Base-by-base conservation (phyloP, 2,329 filamentous ascomycete species). In the Fusarium sp. region DNA sequence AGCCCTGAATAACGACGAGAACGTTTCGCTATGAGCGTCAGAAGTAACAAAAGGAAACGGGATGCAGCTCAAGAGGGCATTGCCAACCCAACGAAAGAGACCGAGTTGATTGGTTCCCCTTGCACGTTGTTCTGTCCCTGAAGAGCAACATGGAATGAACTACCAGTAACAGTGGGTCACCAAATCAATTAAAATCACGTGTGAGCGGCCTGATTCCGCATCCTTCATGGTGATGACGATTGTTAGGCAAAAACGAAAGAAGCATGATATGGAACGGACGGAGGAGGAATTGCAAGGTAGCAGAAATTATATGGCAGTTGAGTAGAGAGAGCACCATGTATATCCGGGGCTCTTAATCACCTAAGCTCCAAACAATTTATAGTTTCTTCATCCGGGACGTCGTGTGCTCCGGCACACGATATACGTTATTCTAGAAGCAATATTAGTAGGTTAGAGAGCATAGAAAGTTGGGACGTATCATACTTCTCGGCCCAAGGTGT, bases 401-500 rank as follows among this genome's bases (percentile, higher is more conserved):
- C 68, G n/a, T 61, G 51, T 31, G 63, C 61, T 44, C 16, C 26
- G 53, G 26, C 41, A 48, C 20, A 42, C 33, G 45, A 42, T 36
- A 36, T n/a, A 50, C 38, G 28, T 48, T 66, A 66, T 72, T 66
- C 71, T 74, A 33, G 7, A 33, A 18, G 15, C 16, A 38, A 54
- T n/a, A 45, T 74, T n/a, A 74, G 71, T n/a, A 22, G 15, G 16
- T 28, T 7, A 6, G n/a, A 12, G 7, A 15, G 44, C 26, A 30
- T 14, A n/a, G 10, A 20, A 5, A 31, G 12, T 7, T 18, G 16
- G 2, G n/a, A 12, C 14, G 11, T 7, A 8, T 73, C 81, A 77
- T 74, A 85, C 83, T 85, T 75, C 83, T 85, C 39, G 82, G 79
- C n/a, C 81, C 81, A 63, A 85, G 79, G 26, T 85, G 78, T 42